These are phyloP conservation scores for Cyclostephanos tholiformis DNA, from an alignment of 108 stramenopile genomes.

Conservation along the genomic window DNA sequence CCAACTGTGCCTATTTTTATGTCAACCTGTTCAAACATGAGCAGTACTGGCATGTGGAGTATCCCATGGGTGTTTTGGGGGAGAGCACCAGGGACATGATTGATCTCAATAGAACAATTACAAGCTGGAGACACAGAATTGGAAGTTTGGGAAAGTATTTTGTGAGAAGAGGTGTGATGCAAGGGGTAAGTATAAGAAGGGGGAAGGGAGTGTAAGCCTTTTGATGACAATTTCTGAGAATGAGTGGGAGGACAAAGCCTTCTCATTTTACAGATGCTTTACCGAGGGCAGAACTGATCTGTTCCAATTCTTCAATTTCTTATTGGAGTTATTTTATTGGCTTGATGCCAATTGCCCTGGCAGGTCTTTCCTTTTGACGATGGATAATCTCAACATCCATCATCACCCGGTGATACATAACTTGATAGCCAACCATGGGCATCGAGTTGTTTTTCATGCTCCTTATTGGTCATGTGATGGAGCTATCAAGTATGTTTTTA, in stretches of 20 bases:
- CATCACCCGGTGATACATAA: neutral
- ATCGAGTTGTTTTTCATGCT: slow-evolving; percentile 3
- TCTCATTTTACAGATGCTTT: neutral
- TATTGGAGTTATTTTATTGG: neutral
- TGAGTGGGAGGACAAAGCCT: neutral
- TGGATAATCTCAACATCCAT: slow-evolving; percentile 23
- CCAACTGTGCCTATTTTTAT: neutral
- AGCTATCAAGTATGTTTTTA: slow-evolving; percentile 26
- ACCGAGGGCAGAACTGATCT: neutral
- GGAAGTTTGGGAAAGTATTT: neutral
- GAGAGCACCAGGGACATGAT: neutral
- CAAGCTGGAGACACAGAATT: neutral
- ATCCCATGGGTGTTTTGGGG: neutral
- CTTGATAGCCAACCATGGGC: slow-evolving; percentile 1
- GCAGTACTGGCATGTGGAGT: neutral
- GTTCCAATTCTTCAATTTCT: neutral
- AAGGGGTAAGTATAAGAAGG: neutral
- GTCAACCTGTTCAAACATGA: neutral
- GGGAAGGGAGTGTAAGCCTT: neutral
- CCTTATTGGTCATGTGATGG: slow-evolving; percentile 23
- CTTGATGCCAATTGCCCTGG: neutral
- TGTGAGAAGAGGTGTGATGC: neutral
- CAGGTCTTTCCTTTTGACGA: slow-evolving; percentile 14
- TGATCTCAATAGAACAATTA: neutral
- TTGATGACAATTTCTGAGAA: neutral